Evolutionary conservation across 2,329 filamentous ascomycete genomes (phyloP).

Genomic region (Cyphellophora attinorum): DNA sequence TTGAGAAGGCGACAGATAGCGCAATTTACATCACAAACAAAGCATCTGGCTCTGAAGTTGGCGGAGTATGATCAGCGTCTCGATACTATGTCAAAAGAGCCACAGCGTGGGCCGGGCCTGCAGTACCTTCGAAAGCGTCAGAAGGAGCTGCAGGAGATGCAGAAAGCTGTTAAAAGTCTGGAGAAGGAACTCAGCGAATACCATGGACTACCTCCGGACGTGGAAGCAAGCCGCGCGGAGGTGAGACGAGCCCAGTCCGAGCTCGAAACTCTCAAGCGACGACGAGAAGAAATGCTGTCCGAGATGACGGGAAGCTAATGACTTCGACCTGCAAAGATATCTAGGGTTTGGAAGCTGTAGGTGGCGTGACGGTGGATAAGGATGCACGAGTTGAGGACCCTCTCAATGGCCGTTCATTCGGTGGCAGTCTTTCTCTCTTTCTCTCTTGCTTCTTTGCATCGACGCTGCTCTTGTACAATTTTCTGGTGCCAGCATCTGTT

Average conservation of each 20-base stretch:
- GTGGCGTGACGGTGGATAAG: too few species aligned
- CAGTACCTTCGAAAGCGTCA: slow-evolving; percentile 35
- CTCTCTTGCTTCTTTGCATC: too few species aligned
- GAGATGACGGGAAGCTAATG: too few species aligned
- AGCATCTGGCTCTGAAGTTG: slow-evolving; percentile 55
- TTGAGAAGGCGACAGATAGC: slow-evolving; percentile 39
- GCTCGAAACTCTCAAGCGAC: slow-evolving; percentile 50
- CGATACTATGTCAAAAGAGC: slow-evolving; percentile 27
- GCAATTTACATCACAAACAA: slow-evolving; percentile 62
- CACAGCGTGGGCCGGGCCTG: slow-evolving; percentile 9
- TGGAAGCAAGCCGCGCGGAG: slow-evolving; percentile 57
- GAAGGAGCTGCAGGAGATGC: slow-evolving; percentile 47
- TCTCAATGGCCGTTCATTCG: too few species aligned
- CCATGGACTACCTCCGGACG: slow-evolving; percentile 62
- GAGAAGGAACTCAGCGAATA: slow-evolving; percentile 56
- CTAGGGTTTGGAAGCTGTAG: too few species aligned
- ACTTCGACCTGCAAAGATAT: too few species aligned
- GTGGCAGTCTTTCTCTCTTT: too few species aligned
- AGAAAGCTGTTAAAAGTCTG: slow-evolving; percentile 43
- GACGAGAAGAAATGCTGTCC: slow-evolving; percentile 67
- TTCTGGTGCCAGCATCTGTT: too few species aligned
- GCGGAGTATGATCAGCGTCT: slow-evolving; percentile 56
- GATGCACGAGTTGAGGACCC: too few species aligned
- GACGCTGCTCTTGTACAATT: too few species aligned
- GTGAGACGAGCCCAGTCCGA: slow-evolving; percentile 59